Base-by-base conservation (phyloP, 768 basidiomycete genomes). In the Termitomyces sp. region DNA sequence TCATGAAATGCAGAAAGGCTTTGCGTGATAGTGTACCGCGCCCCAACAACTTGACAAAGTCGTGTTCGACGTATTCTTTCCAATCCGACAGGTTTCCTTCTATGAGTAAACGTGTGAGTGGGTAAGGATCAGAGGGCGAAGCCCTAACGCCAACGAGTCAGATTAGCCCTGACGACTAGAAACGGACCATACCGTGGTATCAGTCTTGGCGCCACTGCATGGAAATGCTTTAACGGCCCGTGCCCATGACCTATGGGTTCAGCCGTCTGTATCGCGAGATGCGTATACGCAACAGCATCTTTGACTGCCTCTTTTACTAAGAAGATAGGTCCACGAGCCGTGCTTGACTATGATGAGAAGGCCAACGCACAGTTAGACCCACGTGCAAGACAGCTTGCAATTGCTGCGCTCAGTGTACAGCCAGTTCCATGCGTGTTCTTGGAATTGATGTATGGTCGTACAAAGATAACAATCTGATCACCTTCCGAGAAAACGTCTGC, bases 351-450 rank as follows among this genome's bases (percentile, higher is more conserved):
- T 19, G 23, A 41, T 25, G 14, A 41, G 45, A 41, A 9, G n/a
- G 23, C 37, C 29, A 19, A 62, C 59, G 32, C 37, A 78, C 80
- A 66, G 50, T 79, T 76, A 58, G n/a, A 60, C 49, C 83, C 85
- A 44, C 73, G 75, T 3, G 82, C 87, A 16, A 95, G 73, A 5
- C 77, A 77, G 54, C 84, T 85, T 2, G 87, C 86, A 17, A 96
- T 79, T 0, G 92, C 90, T 0, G 94, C 86, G 45, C 86, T 87
- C n/a, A 97, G 75, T 0, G 95, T 97, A 68, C 94, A 97, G 2
- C 94, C 95, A 0, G 95, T 97, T 1, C 95, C 95, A 66, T 96
- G 95, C 0, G 94, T 97, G 62, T 78, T 91, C 34, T 71, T 79
- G 6, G 89, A 84, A 14, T 86, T 75, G 21, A 92, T 72, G 14